phyloP scores from a whole-genome alignment of 2,329 filamentous ascomycete species.

The Metarhizium sp. region DNA sequence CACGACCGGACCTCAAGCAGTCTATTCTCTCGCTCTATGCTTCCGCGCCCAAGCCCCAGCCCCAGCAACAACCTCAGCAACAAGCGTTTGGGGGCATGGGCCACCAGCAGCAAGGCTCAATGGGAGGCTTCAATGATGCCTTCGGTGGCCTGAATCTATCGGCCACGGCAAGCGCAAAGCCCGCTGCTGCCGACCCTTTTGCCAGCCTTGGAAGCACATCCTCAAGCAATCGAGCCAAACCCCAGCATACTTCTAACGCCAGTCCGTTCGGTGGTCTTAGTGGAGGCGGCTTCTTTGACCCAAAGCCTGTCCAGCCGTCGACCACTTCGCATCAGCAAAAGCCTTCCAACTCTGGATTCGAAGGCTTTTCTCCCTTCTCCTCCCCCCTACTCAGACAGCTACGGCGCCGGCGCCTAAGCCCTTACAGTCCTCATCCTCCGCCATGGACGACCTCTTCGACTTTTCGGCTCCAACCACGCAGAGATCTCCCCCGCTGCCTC shows the following conservation, averaged over 20 bases:
- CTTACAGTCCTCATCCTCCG: constrained; percentile 39
- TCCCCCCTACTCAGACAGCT: constrained; percentile 23
- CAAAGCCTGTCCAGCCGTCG: constrained; percentile 52
- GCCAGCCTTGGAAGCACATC: constrained; percentile 42
- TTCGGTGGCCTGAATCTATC: constrained; percentile 44
- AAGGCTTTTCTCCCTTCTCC: constrained; percentile 55
- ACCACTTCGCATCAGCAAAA: constrained; percentile 39
- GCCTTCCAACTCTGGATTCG: constrained; percentile 51
- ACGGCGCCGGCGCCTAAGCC: constrained; percentile 28
- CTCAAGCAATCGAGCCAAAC: constrained; percentile 22
- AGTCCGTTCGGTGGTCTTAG: constrained; percentile 44
- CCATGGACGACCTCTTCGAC: constrained; percentile 75
- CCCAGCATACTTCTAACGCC: constrained; percentile 23
- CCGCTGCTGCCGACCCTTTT: constrained; percentile 43
- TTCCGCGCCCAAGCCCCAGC: constrained; percentile 68
- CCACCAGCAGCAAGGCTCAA: constrained; percentile 39
- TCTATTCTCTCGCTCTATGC: constrained; percentile 95
- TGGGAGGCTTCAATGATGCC: constrained; percentile 67
- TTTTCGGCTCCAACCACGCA: constrained; percentile 48
- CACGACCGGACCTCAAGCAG: constrained; percentile 88
- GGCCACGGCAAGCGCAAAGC: constrained; percentile 32
- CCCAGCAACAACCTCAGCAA: constrained; percentile 30
- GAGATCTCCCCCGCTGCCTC: constrained; percentile 33
- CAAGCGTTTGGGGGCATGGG: constrained; percentile 55
- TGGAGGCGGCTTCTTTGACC: constrained; percentile 78